Conservation (phyloP, 177 flowering plant species). For the Vitis hybrid region DNA sequence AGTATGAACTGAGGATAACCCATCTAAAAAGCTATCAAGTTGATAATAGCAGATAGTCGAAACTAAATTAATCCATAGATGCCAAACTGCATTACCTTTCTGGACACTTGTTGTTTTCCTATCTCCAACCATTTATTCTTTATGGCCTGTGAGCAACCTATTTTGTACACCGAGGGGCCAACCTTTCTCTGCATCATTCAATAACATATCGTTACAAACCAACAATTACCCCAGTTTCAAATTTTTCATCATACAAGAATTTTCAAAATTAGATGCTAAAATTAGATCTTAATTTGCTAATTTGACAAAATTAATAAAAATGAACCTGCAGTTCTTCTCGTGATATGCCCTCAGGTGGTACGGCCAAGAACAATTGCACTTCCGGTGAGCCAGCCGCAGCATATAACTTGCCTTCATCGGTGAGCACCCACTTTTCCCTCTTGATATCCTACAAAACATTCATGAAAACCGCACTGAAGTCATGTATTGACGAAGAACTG, state of each 20-base stretch:
- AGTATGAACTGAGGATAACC: not conserved
- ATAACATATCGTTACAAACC: not conserved
- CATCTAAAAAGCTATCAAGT: not conserved
- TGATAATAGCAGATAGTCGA: not conserved
- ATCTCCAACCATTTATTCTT: conserved; percentile 91
- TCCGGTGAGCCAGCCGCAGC: conserved; percentile 81
- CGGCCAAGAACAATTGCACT: conserved; percentile 63
- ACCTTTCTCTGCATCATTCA: conserved; percentile 64
- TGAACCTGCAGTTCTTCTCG: conserved; percentile 60
- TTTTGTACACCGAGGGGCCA: conserved; percentile 53
- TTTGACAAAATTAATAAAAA: too few relatives aligned
- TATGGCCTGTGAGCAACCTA: conserved; percentile 69
- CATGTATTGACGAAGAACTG: not conserved
- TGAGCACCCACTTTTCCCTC: conserved; percentile 79
- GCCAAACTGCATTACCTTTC: conserved; percentile 58
- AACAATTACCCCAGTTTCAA: too few relatives aligned
- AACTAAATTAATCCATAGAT: not conserved
- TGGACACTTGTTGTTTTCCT: conserved; percentile 58
- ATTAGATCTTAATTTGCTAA: too few relatives aligned
- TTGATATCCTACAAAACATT: conserved; percentile 65
- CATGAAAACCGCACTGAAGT: not conserved
- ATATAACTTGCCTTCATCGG: conserved; percentile 74
- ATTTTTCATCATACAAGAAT: too few relatives aligned
- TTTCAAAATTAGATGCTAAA: too few relatives aligned
- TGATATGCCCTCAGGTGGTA: conserved; percentile 84